These are phyloP conservation scores for Arthrinium phaeospermum DNA, from an alignment of 2,329 filamentous ascomycete species.

Conservation along the genomic window DNA sequence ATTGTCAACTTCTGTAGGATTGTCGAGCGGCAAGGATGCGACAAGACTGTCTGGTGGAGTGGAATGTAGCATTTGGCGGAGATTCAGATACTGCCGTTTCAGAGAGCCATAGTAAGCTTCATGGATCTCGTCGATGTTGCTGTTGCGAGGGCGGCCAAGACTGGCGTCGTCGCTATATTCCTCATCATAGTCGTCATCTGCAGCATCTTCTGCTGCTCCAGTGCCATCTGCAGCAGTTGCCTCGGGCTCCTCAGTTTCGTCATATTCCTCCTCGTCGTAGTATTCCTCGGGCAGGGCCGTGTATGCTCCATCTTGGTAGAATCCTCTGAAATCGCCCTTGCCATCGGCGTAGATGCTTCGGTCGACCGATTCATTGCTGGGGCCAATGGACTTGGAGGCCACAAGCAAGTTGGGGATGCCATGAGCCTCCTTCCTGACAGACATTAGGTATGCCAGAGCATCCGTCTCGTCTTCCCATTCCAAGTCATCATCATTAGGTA, in stretches of 20 bases:
- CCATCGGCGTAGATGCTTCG: constrained; percentile 54
- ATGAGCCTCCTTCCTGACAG: constrained; percentile 73
- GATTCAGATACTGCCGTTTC: constrained; percentile 65
- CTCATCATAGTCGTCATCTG: constrained; percentile 36
- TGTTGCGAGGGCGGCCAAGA: constrained; percentile 36
- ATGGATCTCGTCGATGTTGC: constrained; percentile 52
- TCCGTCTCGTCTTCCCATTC: constrained; percentile 63
- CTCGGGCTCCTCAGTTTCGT: constrained; percentile 29
- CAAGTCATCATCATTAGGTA: constrained; percentile 48
- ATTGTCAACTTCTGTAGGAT: constrained; percentile 61
- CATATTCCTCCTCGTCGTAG: constrained; percentile 31
- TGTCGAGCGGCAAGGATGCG: constrained; percentile 56
- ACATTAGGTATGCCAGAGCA: constrained; percentile 62
- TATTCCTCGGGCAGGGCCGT: constrained; percentile 61
- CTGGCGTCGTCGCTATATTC: constrained; percentile 35
- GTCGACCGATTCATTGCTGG: constrained; percentile 42
- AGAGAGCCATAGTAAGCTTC: constrained; percentile 73
- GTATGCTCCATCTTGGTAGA: constrained; percentile 82
- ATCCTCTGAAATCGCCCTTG: constrained; percentile 62
- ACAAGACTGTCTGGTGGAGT: constrained; percentile 59
- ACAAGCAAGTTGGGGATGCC: constrained; percentile 74
- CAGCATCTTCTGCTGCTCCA: constrained; percentile 25
- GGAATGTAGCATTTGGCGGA: constrained; percentile 66
- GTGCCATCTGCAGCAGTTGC: constrained; percentile 23
- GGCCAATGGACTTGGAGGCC: constrained; percentile 53